Conservation (phyloP, 345 rosid genomes). For the Eucalyptus curtisii region DNA sequence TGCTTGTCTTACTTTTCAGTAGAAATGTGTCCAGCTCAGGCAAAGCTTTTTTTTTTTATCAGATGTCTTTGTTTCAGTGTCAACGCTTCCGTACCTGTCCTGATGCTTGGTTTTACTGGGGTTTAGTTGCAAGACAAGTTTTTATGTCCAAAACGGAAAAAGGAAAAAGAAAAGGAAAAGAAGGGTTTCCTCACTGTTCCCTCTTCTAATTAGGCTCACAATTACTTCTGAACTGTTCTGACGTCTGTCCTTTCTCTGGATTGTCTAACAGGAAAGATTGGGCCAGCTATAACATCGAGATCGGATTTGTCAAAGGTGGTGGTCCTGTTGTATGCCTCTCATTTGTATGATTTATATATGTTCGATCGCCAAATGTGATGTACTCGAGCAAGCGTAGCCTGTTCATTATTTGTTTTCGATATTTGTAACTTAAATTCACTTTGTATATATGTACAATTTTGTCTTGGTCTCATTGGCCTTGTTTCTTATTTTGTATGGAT, state of each 20-base stretch:
- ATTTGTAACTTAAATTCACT: not conserved
- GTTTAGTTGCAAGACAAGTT: not conserved
- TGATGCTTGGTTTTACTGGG: not conserved
- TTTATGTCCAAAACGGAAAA: not conserved
- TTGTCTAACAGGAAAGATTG: constrained; percentile 57
- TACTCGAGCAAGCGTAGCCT: not conserved
- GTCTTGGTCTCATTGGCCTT: not conserved
- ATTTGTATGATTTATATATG: not conserved
- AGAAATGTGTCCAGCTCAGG: not conserved
- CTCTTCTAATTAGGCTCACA: not conserved
- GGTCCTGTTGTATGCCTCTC: not conserved
- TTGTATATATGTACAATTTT: not conserved
- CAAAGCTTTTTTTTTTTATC: not conserved
- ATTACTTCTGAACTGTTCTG: not conserved
- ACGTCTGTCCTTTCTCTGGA: not conserved
- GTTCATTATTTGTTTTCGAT: not conserved
- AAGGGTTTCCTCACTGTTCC: not conserved
- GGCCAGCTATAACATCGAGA: constrained; percentile 44
- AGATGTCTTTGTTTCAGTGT: not conserved
- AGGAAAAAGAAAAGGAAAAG: not conserved
- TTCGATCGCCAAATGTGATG: not conserved
- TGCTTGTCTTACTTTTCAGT: not conserved
- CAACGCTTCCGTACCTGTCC: not conserved
- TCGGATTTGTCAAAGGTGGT: not conserved
- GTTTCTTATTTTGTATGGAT: not conserved